phyloP scores from a whole-genome alignment of 805 yeast species.

The Hanseniaspora thailandica region DNA sequence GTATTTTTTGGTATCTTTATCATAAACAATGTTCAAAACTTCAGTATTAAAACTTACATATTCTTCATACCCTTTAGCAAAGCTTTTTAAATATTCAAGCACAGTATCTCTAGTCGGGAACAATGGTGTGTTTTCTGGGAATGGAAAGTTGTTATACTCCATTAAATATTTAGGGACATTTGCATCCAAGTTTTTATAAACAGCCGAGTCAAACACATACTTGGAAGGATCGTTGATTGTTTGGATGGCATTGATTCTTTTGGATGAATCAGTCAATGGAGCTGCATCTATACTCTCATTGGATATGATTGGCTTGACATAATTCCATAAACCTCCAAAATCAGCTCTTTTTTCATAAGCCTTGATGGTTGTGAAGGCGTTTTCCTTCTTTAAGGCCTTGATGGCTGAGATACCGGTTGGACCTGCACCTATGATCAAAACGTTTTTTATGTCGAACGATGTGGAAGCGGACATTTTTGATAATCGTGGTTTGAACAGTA shows the following conservation, averaged over 20 bases:
- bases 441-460: constrained; percentile 22
- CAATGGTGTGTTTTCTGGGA: constrained; percentile 35
- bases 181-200: constrained; percentile 52
- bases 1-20: constrained; percentile 32
- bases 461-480: constrained; percentile 2
- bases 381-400: constrained; percentile 46
- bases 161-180: constrained; percentile 52
- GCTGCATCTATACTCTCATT: constrained; percentile 21
- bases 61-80: constrained; percentile 35
- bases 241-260: constrained; percentile 16
- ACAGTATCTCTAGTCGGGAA: constrained; percentile 54
- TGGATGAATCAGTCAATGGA: constrained; percentile 27
- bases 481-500: background rate
- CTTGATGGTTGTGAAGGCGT: constrained; percentile 34
- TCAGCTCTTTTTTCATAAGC: constrained; percentile 46
- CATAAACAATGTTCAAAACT: constrained; percentile 33
- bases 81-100: constrained; percentile 42
- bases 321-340: constrained; percentile 69
- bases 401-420: constrained; percentile 56
- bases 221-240: constrained; percentile 16
- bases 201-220: constrained; percentile 40
- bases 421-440: constrained; percentile 65
- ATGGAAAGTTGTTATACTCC: constrained; percentile 45
- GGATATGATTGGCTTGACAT: constrained; percentile 27
- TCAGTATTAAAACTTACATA: constrained; percentile 37